These are phyloP conservation scores for Mycocentrospora acerina DNA, from an alignment of 2,329 filamentous ascomycete species.

Conservation along the genomic window DNA sequence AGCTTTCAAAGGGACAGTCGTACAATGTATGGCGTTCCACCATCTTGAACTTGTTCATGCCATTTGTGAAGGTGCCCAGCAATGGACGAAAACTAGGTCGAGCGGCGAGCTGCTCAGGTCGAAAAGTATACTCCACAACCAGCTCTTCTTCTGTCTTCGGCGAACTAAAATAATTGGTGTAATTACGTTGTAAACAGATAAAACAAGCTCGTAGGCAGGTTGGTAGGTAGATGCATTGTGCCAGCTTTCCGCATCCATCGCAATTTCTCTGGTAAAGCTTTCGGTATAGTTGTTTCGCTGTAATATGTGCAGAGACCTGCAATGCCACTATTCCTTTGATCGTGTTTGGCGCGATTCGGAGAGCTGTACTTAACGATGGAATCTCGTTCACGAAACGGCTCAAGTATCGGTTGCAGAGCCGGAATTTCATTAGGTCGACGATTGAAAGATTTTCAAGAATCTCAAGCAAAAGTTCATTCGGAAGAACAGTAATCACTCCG, in stretches of 20 bases:
- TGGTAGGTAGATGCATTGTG: not conserved
- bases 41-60: slow-evolving; percentile 8
- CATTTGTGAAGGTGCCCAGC: slow-evolving; percentile 8
- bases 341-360: slow-evolving; percentile 10
- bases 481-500: slow-evolving; percentile 6
- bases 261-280: not conserved
- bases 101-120: slow-evolving; percentile 6
- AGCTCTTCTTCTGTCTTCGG: slow-evolving; percentile 3
- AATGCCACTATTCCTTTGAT: slow-evolving; percentile 10
- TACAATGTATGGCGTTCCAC: slow-evolving; percentile 7
- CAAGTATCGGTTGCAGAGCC: slow-evolving; percentile 10
- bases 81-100: slow-evolving; percentile 5
- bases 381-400: slow-evolving; percentile 8
- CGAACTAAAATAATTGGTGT: not conserved
- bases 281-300: not conserved
- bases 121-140: not conserved
- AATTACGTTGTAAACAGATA: not conserved
- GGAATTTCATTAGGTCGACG: slow-evolving; percentile 8
- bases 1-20: no score
- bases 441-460: slow-evolving; percentile 11
- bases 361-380: slow-evolving; percentile 6
- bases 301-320: slow-evolving; percentile 8
- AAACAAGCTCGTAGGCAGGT: not conserved
- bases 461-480: slow-evolving; percentile 5
- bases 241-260: not conserved